phyloP scores from a whole-genome alignment of 2,329 filamentous ascomycete genomes.

The Diplodia scrobiculata region DNA sequence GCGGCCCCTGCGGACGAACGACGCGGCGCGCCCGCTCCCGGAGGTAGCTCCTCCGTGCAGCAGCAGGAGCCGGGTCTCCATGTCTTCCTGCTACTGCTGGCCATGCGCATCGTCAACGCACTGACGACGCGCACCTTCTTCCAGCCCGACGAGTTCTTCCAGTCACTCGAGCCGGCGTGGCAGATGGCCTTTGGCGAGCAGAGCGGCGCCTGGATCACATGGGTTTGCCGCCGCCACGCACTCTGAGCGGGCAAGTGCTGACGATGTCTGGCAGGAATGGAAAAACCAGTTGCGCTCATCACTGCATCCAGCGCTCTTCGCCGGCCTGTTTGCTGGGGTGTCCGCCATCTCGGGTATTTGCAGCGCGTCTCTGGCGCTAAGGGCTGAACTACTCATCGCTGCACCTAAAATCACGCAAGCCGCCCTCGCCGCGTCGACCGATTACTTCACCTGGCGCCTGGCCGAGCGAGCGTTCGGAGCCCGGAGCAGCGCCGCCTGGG shows the following conservation, averaged over 20 bases:
- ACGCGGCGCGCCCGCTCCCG: constrained; percentile 17
- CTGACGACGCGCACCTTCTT: constrained; percentile 85
- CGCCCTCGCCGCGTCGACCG: constrained; percentile 72
- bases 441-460: constrained; percentile 87
- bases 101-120: constrained; percentile 77
- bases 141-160: constrained; percentile 97
- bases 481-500: constrained; percentile 64
- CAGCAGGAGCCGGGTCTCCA: constrained; percentile 2
- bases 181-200: constrained; percentile 74
- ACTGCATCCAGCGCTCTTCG: constrained; percentile 86
- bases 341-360: constrained; percentile 60
- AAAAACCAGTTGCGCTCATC: constrained; percentile 82
- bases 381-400: constrained; percentile 68
- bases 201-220: constrained; percentile 90
- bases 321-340: constrained; percentile 67
- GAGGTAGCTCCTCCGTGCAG: constrained; percentile 15
- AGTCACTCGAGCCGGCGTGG: constrained; percentile 94
- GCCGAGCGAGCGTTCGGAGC: constrained; percentile 71
- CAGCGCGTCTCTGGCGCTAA: constrained; percentile 56
- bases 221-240: constrained; percentile 61
- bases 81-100: constrained; percentile 51
- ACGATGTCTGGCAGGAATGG: constrained; percentile 73
- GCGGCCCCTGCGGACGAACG: constrained; percentile 21
- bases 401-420: constrained; percentile 77
- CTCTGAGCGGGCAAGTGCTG: constrained; percentile 12